These are phyloP conservation scores for Metschnikowia cerradonensis DNA, from an alignment of 805 yeast genomes.

Conservation along the genomic window DNA sequence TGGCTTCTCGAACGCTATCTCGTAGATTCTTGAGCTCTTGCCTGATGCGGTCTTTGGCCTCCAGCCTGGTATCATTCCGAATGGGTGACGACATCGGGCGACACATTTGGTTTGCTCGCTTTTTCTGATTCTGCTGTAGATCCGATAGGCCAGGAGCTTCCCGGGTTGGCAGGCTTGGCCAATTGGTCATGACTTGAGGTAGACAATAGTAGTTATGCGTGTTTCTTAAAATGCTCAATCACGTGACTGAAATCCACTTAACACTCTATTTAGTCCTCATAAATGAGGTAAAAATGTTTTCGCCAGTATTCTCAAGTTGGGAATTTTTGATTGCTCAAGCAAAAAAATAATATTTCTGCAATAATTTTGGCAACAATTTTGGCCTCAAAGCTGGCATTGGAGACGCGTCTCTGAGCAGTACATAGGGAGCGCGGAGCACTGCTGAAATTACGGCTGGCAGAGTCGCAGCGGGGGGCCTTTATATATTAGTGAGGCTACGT, in stretches of 20 bases:
- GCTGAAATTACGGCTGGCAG: neutral
- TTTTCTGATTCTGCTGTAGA: constrained; percentile 10
- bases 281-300: too few relatives aligned
- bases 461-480: neutral
- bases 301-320: too few relatives aligned
- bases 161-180: constrained; percentile 16
- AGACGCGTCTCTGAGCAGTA: neutral
- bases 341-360: too few relatives aligned
- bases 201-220: neutral
- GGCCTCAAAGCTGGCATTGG: neutral
- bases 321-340: too few relatives aligned
- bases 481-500: neutral
- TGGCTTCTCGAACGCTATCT: constrained; percentile 9
- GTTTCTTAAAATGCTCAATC: neutral
- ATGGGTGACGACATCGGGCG: constrained; percentile 18
- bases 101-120: constrained; percentile 10
- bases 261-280: neutral
- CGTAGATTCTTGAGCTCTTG: constrained; percentile 11
- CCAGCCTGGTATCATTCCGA: neutral
- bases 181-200: constrained; percentile 1
- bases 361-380: neutral
- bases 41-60: neutral
- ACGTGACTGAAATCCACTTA: neutral
- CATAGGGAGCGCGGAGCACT: neutral
- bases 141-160: constrained; percentile 6